Evolutionary conservation across 2,329 filamentous ascomycete genomes (phyloP).

Genomic region (Fulvia fulva): DNA sequence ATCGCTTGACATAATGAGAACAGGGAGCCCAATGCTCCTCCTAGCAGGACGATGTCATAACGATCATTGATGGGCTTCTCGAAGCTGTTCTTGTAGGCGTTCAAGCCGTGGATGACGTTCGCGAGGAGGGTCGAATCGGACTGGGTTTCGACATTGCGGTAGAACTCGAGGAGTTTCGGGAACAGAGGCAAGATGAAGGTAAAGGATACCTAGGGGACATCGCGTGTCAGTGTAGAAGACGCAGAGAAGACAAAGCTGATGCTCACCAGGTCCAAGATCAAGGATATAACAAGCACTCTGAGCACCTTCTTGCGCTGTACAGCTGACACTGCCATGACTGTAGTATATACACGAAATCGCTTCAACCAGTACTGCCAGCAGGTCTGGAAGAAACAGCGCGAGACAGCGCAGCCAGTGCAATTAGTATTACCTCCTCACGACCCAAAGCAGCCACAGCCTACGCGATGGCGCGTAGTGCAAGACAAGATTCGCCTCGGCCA

Average conservation of each 20-base stretch:
- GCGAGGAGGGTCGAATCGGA: constrained; percentile 65
- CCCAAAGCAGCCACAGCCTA: constrained; percentile 3
- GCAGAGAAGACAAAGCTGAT: background rate
- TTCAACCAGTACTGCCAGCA: background rate
- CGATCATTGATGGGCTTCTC: constrained; percentile 87
- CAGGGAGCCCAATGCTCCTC: constrained; percentile 86
- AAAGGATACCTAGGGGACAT: constrained; percentile 72
- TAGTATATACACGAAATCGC: background rate
- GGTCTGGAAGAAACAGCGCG: background rate
- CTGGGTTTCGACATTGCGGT: constrained; percentile 72
- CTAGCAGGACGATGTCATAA: constrained; percentile 94
- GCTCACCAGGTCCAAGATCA: constrained; percentile 24
- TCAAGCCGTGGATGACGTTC: constrained; percentile 74
- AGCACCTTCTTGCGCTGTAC: constrained; percentile 23
- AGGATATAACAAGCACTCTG: constrained; percentile 21
- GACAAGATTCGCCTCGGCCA: background rate
- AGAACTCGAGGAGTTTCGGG: constrained; percentile 92
- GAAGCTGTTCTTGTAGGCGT: constrained; percentile 92
- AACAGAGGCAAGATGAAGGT: constrained; percentile 97
- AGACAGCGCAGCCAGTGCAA: background rate
- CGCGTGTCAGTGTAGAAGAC: background rate
- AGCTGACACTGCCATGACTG: constrained; percentile 14
- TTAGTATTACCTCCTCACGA: constrained; percentile 2
- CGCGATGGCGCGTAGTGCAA: background rate
- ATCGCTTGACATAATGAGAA: constrained; percentile 92